A percentile compares a stretch with the other conserved stretches of the same genome.
Evolutionary conservation across 805 yeast species (phyloP).

Genomic region (Schwanniomyces sp.): DNA sequence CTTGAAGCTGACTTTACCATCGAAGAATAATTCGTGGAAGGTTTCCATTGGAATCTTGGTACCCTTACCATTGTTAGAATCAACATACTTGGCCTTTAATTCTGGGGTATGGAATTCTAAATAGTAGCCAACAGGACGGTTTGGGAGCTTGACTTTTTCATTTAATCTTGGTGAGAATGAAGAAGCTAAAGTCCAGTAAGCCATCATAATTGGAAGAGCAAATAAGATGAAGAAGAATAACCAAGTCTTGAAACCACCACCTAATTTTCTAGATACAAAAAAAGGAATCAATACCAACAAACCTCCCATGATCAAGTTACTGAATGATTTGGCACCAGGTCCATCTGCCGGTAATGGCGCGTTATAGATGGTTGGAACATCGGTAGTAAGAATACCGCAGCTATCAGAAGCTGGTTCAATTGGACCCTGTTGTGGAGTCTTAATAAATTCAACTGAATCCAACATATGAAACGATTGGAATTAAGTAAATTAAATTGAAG

Average conservation of each 20-base stretch:
- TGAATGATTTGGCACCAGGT: slow-evolving; percentile 76
- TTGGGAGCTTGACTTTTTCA: slow-evolving; percentile 73
- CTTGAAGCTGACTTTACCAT: slow-evolving; percentile 78
- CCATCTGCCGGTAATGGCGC: slow-evolving; percentile 93
- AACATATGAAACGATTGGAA: slow-evolving; percentile 22
- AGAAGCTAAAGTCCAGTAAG: slow-evolving; percentile 79
- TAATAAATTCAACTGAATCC: slow-evolving; percentile 50
- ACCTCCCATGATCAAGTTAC: slow-evolving; percentile 53
- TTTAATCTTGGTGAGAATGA: slow-evolving; percentile 79
- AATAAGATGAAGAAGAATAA: slow-evolving; percentile 55
- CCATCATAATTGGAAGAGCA: slow-evolving; percentile 71
- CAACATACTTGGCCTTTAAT: slow-evolving; percentile 60
- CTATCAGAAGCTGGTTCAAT: slow-evolving; percentile 29
- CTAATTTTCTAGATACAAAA: slow-evolving; percentile 61
- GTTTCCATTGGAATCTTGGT: slow-evolving; percentile 89
- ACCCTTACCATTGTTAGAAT: slow-evolving; percentile 54
- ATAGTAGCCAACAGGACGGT: slow-evolving; percentile 74
- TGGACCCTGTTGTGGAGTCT: slow-evolving; percentile 50
- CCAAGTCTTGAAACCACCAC: slow-evolving; percentile 70
- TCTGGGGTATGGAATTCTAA: slow-evolving; percentile 77
- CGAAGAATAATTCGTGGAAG: slow-evolving; percentile 85
- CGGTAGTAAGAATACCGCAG: slow-evolving; percentile 39
- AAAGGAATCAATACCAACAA: slow-evolving; percentile 59
- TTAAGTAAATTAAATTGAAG: neutral
- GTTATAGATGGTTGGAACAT: slow-evolving; percentile 72